Conservation (phyloP, 805 yeast genomes). For the Metschnikowia cerradonensis region DNA sequence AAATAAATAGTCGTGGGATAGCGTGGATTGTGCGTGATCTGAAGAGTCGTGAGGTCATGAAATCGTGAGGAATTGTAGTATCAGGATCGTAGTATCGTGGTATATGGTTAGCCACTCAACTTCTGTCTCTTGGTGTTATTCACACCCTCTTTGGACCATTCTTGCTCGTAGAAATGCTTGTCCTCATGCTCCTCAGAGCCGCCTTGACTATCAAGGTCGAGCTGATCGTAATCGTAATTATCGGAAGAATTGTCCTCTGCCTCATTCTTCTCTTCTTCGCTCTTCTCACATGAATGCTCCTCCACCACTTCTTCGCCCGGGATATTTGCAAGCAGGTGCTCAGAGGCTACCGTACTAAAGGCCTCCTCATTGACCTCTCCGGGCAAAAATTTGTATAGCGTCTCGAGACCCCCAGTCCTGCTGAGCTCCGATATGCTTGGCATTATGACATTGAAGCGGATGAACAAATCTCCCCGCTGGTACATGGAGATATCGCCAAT, state of each 20-base stretch:
- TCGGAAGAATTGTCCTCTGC: slow-evolving; percentile 6
- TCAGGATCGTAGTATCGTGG: too few species aligned
- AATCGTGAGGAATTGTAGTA: too few species aligned
- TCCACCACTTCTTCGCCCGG: slow-evolving; percentile 6
- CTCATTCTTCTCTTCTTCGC: not conserved
- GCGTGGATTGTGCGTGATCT: too few species aligned
- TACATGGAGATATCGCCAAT: slow-evolving; percentile 20
- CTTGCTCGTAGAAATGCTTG: slow-evolving; percentile 11
- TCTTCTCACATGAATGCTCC: not conserved
- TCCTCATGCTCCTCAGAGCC: slow-evolving; percentile 17
- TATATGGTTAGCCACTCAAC: not conserved
- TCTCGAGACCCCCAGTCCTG: slow-evolving; percentile 19
- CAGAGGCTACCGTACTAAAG: slow-evolving; percentile 8
- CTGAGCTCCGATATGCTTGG: slow-evolving; percentile 30
- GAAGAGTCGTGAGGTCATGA: too few species aligned
- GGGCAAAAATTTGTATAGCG: slow-evolving; percentile 20
- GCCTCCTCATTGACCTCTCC: slow-evolving; percentile 6
- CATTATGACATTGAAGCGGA: slow-evolving; percentile 35
- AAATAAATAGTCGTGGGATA: too few species aligned
- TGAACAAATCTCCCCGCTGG: slow-evolving; percentile 34
- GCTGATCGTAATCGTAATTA: slow-evolving; percentile 14
- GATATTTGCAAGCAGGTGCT: slow-evolving; percentile 12
- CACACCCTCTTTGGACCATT: slow-evolving; percentile 13
- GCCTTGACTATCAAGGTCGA: slow-evolving; percentile 14
- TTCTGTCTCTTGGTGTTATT: slow-evolving; percentile 3